Conservation (phyloP, 1,139 yeast species). For the Pichia sp. region DNA sequence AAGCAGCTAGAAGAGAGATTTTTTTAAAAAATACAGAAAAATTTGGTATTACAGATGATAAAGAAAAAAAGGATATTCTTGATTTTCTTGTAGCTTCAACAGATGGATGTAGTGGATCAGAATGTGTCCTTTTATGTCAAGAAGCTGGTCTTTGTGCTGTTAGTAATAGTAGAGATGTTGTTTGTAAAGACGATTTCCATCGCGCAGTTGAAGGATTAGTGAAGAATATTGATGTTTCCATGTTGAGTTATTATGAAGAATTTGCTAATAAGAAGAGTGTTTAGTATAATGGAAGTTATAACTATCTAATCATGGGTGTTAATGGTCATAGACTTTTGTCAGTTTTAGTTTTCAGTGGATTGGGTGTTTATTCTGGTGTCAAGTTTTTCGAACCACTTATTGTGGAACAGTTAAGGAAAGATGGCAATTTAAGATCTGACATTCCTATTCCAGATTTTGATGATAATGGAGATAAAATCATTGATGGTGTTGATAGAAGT, state of each 20-base stretch:
- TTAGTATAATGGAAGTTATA: too few relatives aligned
- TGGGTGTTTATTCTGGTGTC: constrained; percentile 42
- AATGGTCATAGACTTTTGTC: constrained; percentile 16
- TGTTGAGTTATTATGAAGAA: constrained; percentile 67
- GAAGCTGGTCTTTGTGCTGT: constrained; percentile 92
- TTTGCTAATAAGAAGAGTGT: constrained; percentile 39
- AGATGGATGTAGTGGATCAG: constrained; percentile 96
- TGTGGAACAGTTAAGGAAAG: constrained; percentile 60
- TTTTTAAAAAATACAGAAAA: constrained; percentile 59
- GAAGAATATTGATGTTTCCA: constrained; percentile 74
- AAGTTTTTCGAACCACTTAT: constrained; percentile 71
- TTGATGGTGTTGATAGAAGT: constrained; percentile 19
- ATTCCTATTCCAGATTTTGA: constrained; percentile 46
- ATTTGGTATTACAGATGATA: constrained; percentile 42
- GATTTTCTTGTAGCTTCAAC: constrained; percentile 53
- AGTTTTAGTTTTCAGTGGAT: constrained; percentile 22
- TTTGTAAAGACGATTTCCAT: constrained; percentile 60
- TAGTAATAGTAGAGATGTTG: constrained; percentile 32
- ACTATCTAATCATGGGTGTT: constrained; percentile 3
- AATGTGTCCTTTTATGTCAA: constrained; percentile 83
- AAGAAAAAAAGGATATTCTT: constrained; percentile 34
- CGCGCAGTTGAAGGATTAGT: constrained; percentile 63
- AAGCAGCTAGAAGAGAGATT: constrained; percentile 70
- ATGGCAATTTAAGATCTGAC: constrained; percentile 59
- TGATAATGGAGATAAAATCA: constrained; percentile 34